phyloP scores from a whole-genome alignment of 1,284 basidiomycete species.

The Apiotrichum mycotoxinovorans region DNA sequence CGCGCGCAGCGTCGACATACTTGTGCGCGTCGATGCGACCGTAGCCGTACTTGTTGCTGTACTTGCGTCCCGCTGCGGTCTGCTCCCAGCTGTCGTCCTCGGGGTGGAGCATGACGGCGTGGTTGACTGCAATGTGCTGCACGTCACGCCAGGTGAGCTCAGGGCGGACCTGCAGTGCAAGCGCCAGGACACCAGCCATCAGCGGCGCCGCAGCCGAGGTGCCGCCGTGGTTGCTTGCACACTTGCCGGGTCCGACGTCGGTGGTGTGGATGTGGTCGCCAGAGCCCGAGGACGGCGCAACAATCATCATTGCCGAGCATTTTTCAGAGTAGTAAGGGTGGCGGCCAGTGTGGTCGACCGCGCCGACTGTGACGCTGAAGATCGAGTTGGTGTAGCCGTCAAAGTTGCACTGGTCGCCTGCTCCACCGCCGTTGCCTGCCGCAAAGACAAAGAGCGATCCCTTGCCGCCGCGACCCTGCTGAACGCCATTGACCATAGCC shows the following conservation, averaged over 20 bases:
- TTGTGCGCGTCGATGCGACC: slow-evolving; percentile 80
- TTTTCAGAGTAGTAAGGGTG: slow-evolving; percentile 97
- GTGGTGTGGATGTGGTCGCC: slow-evolving; percentile 92
- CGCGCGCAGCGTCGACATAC: slow-evolving; percentile 75
- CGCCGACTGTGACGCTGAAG: slow-evolving; percentile 91
- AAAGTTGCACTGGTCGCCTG: slow-evolving; percentile 97
- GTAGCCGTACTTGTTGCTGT: slow-evolving; percentile 97
- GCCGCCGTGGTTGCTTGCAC: slow-evolving; percentile 82
- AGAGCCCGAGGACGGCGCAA: slow-evolving; percentile 93
- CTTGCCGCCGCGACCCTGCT: slow-evolving; percentile 83
- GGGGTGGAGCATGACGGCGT: slow-evolving; percentile 74
- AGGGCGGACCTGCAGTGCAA: slow-evolving; percentile 78
- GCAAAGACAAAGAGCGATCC: slow-evolving; percentile 97
- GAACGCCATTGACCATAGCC: slow-evolving; percentile 89
- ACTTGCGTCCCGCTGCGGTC: slow-evolving; percentile 72
- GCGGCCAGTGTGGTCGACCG: slow-evolving; percentile 84
- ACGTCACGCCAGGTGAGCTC: slow-evolving; percentile 97
- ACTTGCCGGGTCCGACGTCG: slow-evolving; percentile 66
- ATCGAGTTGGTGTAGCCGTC: slow-evolving; percentile 99
- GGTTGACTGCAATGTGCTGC: slow-evolving; percentile 82
- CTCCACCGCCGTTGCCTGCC: slow-evolving; percentile 88
- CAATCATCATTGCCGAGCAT: slow-evolving; percentile 94
- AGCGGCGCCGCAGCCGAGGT: slow-evolving; percentile 98
- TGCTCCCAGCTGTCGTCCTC: slow-evolving; percentile 93
- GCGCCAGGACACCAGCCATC: slow-evolving; percentile 83